Evolutionary conservation across 2,329 filamentous ascomycete species (phyloP).

Genomic region (Eutypella sp.): DNA sequence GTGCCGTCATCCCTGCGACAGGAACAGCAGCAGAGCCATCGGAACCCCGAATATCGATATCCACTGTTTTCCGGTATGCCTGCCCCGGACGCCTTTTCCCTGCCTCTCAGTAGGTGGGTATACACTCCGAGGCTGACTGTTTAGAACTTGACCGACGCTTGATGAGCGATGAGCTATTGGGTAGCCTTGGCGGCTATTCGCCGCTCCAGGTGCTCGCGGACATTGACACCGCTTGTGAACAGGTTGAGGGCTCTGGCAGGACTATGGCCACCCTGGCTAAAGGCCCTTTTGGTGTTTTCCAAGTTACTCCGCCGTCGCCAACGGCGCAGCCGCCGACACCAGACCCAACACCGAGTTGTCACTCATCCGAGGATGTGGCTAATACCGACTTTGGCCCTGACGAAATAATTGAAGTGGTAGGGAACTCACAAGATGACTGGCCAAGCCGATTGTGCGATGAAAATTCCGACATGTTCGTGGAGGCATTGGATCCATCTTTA

Average conservation of each 20-base stretch:
- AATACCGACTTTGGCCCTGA: background rate
- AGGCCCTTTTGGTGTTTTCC: constrained; percentile 13
- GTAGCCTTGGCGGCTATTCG: constrained; percentile 23
- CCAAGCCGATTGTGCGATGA: background rate
- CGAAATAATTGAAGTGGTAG: background rate
- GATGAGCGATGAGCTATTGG: constrained; percentile 31
- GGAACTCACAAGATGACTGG: background rate
- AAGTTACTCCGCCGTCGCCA: background rate
- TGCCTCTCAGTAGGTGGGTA: background rate
- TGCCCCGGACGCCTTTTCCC: background rate
- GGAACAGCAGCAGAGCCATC: constrained; percentile 3
- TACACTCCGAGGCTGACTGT: background rate
- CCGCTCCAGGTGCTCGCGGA: constrained; percentile 19
- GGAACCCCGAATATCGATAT: constrained; percentile 30
- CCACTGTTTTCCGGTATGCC: constrained; percentile 32
- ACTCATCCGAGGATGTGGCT: background rate
- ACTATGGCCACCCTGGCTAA: constrained; percentile 1
- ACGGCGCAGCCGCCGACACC: background rate
- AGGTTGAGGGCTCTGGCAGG: background rate
- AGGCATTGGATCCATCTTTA: background rate
- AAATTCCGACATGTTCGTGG: background rate
- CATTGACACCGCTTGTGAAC: constrained; percentile 11
- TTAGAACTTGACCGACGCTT: constrained; percentile 24
- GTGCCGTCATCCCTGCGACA: background rate
- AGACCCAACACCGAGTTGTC: background rate